These are phyloP conservation scores for Aspergillus bombycis DNA, from an alignment of 2,329 filamentous ascomycete genomes.

Conservation along the genomic window DNA sequence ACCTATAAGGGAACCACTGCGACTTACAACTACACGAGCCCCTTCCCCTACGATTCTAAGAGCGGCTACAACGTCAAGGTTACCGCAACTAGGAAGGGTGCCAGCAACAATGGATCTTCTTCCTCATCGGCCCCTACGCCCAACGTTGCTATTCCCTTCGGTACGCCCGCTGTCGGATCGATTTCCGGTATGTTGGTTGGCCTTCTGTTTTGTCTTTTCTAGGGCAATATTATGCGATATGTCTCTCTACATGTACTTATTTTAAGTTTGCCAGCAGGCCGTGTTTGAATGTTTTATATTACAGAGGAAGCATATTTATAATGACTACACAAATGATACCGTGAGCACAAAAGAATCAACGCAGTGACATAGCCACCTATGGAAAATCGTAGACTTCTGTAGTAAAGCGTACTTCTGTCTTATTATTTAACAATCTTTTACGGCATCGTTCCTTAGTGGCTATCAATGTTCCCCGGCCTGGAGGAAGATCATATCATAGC, in stretches of 20 bases:
- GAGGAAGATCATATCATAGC: not conserved
- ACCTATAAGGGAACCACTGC: conserved; percentile 32
- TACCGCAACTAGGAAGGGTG: conserved; percentile 29
- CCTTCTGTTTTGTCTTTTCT: conserved; percentile 21
- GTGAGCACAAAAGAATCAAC: not conserved
- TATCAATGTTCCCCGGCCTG: not conserved
- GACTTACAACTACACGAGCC: conserved; percentile 40
- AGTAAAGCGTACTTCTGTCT: not conserved
- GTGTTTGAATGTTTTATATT: not conserved
- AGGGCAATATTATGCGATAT: conserved; percentile 6
- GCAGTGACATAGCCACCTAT: not conserved
- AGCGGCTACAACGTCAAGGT: conserved; percentile 33
- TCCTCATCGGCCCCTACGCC: conserved; percentile 13
- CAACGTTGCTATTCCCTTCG: conserved; percentile 15
- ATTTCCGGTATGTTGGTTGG: conserved; percentile 21
- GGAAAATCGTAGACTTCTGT: not conserved
- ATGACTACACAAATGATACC: not conserved
- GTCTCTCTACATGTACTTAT: not conserved
- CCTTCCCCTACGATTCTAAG: conserved; percentile 34
- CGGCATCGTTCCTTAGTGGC: not conserved
- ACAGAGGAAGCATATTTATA: not conserved
- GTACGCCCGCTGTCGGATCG: conserved; percentile 13
- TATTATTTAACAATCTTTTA: not conserved
- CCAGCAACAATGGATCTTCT: conserved; percentile 12
- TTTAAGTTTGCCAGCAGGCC: not conserved